A percentile compares a stretch with the other conserved stretches of the same genome.
Conservation (phyloP, 2,329 filamentous ascomycete genomes). For the Sclerotinia spermophila region DNA sequence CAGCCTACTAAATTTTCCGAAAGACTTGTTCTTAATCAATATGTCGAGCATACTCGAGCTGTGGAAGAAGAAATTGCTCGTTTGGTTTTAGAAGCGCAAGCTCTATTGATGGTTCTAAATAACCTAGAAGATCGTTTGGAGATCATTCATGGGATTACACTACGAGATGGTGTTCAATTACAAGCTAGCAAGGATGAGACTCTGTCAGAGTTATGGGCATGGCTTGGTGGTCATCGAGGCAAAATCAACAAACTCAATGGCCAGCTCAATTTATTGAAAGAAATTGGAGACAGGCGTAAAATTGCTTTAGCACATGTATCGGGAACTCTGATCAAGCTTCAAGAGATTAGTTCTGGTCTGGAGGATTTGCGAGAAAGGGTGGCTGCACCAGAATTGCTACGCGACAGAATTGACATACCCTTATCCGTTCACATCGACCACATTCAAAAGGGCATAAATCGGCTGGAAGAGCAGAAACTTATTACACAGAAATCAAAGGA, state of each 20-base stretch:
- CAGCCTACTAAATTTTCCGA: constrained; percentile 57
- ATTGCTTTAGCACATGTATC: constrained; percentile 66
- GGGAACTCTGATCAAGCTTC: constrained; percentile 66
- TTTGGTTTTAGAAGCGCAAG: constrained; percentile 68
- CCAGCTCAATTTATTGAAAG: constrained; percentile 60
- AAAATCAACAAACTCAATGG: constrained; percentile 58
- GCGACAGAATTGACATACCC: constrained; percentile 52
- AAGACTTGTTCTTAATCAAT: constrained; percentile 65
- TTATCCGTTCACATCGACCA: constrained; percentile 72
- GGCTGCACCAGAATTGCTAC: constrained; percentile 59
- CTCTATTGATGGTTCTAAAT: constrained; percentile 61
- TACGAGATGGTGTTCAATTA: constrained; percentile 58
- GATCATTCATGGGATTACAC: constrained; percentile 65
- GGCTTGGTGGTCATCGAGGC: constrained; percentile 65
- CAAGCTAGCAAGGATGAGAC: constrained; percentile 60
- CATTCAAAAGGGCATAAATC: constrained; percentile 68
- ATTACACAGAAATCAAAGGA: constrained; percentile 57
- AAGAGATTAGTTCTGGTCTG: constrained; percentile 67
- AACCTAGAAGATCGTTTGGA: constrained; percentile 67
- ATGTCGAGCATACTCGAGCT: constrained; percentile 66
- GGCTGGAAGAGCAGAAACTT: constrained; percentile 62
- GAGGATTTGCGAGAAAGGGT: constrained; percentile 70
- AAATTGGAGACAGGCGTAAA: constrained; percentile 64
- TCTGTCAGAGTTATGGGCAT: constrained; percentile 68
- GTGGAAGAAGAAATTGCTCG: constrained; percentile 65